Evolutionary conservation across 1,284 basidiomycete species (phyloP), one percentile per base, ranked within the genome.

Genomic region (Sphaerobolus stellatus): DNA sequence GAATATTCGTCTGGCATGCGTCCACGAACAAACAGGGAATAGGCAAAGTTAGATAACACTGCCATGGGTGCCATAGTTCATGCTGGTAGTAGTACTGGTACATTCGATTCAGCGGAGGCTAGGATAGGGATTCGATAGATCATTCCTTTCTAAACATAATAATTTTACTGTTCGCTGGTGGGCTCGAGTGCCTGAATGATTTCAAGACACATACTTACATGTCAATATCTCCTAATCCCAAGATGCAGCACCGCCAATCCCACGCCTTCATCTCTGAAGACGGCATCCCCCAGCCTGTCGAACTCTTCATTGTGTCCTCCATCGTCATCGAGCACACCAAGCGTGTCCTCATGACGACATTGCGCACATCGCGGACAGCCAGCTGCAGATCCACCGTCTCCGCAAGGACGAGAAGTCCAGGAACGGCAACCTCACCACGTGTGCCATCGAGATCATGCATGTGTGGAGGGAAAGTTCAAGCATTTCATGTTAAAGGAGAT

Each of bases 401-500:
- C 92, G 96, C 64, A 86, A 93, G 69, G 54, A 54, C 29, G 52
- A 52, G 16, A n/a, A n/a, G n/a, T n/a, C n/a, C n/a, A 48, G 40
- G 31, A 79, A 81, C 54, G 92, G 94, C 63, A 89, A 90, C 62
- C 83, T 86, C 68, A 71, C 94, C 18, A 96, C 94, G 51, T 92
- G 97, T 64, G 94, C 86, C 61, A 99, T 99, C 73, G 97, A 99
- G 79, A 98, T 94, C 16, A 86, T 99, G 66, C 96, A 99, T 76
- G 89, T 78, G 99, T 99, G 97, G 99, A 99, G 83, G 97, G 97
- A 70, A 93, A 94, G 72, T 99, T 98, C 71, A 93, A 96, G 71
- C 95, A 97, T 74, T 99, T 99, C 75, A 99, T 99, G 97, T 97
- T 99, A 74, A 99, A 99, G 80, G 97, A 99, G 75, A 99, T 99